phyloP scores from a whole-genome alignment of 495 filamentous ascomycete genomes.

The Daldinia vernicosa region DNA sequence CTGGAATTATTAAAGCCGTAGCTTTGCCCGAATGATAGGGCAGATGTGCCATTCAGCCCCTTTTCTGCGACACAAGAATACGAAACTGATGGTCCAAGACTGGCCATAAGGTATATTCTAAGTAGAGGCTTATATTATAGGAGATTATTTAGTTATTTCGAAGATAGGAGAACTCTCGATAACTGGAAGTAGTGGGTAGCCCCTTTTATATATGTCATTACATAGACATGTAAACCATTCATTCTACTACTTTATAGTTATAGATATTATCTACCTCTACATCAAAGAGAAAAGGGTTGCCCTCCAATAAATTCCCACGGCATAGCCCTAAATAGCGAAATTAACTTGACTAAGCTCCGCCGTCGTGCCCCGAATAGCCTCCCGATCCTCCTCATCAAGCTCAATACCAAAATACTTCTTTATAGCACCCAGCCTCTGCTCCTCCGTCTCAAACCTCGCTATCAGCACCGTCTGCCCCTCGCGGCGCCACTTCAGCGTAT shows the following conservation, averaged over 20 bases:
- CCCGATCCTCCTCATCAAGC: conserved; percentile 59
- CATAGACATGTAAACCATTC: no score
- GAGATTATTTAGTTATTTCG: no score
- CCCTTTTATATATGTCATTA: no score
- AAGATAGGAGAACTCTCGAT: no score
- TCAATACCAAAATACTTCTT: conserved; percentile 64
- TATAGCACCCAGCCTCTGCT: conserved; percentile 61
- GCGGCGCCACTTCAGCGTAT: conserved; percentile 66
- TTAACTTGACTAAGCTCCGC: conserved; percentile 51
- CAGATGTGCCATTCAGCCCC: background rate
- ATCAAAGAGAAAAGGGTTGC: no score
- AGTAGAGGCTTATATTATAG: no score
- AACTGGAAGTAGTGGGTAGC: no score
- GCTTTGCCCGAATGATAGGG: background rate
- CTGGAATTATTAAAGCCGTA: background rate
- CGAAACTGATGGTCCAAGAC: background rate
- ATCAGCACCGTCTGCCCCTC: conserved; percentile 58
- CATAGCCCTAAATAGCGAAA: background rate
- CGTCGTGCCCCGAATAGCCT: conserved; percentile 62
- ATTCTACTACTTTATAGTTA: no score
- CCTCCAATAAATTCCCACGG: background rate
- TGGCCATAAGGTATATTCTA: no score
- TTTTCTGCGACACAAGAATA: background rate
- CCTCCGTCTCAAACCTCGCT: conserved; percentile 59
- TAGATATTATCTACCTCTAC: no score